Conservation (phyloP, 1,139 yeast species). For the Magnusiomyces starmeri region DNA sequence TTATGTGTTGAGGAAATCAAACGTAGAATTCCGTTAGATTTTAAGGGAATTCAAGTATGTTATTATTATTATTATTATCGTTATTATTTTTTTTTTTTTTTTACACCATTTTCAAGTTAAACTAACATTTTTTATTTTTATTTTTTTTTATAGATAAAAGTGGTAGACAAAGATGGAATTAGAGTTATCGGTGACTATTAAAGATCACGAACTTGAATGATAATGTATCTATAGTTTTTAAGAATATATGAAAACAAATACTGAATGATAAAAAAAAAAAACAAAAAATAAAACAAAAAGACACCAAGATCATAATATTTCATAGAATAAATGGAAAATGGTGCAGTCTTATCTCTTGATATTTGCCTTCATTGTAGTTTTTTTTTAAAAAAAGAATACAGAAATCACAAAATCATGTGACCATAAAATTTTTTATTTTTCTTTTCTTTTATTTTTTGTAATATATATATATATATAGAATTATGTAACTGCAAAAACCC, state of each 20-base stretch:
- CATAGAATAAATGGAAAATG: no score
- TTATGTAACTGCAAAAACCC: not conserved
- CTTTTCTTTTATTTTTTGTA: not conserved
- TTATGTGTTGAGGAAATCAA: conserved; percentile 72
- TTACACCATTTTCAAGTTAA: no score
- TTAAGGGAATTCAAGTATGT: conserved; percentile 66
- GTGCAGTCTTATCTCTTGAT: no score
- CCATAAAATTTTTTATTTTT: no score
- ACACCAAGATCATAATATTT: no score
- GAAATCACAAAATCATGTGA: no score
- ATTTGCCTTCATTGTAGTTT: no score
- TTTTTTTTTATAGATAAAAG: conserved; percentile 50
- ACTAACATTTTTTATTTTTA: conserved; percentile 1
- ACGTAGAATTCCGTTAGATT: conserved; percentile 90
- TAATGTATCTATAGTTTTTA: not conserved
- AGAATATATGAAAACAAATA: not conserved
- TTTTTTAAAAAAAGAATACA: no score
- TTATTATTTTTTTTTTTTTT: not conserved
- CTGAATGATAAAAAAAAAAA: no score
- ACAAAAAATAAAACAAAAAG: no score
- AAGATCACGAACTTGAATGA: not conserved
- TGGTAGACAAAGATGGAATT: conserved; percentile 52
- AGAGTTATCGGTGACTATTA: conserved; percentile 41
- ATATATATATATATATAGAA: not conserved
- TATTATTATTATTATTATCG: conserved; percentile 8